Conservation (phyloP, 2,329 filamentous ascomycete genomes). For the Aspergillus persii region DNA sequence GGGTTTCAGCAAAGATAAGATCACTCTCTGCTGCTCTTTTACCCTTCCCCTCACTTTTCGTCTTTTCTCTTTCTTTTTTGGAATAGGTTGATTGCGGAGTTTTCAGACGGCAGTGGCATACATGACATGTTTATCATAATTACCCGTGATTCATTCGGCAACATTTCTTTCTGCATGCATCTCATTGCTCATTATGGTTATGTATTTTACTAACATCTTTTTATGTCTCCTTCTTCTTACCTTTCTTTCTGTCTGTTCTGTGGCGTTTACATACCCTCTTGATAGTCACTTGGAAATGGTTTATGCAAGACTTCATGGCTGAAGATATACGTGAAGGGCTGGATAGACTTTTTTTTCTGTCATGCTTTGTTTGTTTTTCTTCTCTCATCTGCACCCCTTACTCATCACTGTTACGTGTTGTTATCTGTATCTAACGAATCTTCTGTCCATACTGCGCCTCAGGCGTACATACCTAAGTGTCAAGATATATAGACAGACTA, state of each 20-base stretch:
- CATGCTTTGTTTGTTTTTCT: background rate
- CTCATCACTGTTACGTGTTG: background rate
- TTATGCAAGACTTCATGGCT: slow-evolving; percentile 1
- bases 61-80: slow-evolving; percentile 1
- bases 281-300: slow-evolving; percentile 10
- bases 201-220: slow-evolving; percentile 11
- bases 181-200: slow-evolving; percentile 8
- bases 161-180: slow-evolving; percentile 13
- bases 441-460: background rate
- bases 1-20: background rate
- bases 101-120: slow-evolving; percentile 22
- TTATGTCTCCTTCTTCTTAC: background rate
- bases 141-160: background rate
- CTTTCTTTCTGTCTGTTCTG: slow-evolving; percentile 2
- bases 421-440: background rate
- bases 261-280: slow-evolving; percentile 19
- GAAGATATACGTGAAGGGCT: background rate
- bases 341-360: background rate
- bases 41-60: slow-evolving; percentile 9
- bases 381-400: background rate
- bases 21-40: slow-evolving; percentile 1
- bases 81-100: slow-evolving; percentile 18
- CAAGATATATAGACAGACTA: background rate
- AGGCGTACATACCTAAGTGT: background rate
- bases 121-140: slow-evolving; percentile 19